Base-by-base conservation (phyloP, 2,329 filamentous ascomycete genomes). In the Arthroderma sp. region DNA sequence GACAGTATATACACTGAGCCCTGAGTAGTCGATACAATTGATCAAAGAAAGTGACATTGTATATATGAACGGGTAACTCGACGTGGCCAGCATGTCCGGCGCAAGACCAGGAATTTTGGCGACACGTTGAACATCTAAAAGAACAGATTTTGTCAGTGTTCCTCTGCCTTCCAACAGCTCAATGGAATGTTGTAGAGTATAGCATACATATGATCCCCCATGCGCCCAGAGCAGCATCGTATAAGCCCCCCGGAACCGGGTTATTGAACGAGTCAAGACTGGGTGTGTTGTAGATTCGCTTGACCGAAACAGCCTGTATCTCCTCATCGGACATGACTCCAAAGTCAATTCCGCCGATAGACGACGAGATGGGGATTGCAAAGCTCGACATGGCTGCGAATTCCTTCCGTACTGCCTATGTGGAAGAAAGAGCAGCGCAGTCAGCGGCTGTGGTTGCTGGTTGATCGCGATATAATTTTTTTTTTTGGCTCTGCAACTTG, bases 21-120 rank as follows among this genome's bases (percentile, higher is more conserved):
- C 90, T 84, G 19, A 98, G 79, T 49, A 98, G 78, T 47, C 88
- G 85, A 62, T 94, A 81, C 55, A 91, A 81, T 70, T 96, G 91
- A 68, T 96, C 91, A 78, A 98, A 86, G 68, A 96, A 97, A 1
- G 90, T 87, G n/a, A 91, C 88, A 71, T 98, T 91, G 70, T 97
- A 98, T 55, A 96, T 88, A 51, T 88, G 88, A 11, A 91, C 86
- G 13, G 93, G 91, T 11, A 98, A 83, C 66, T 96, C 89, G 70
- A 98, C 95, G 69, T 98, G 93, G 56, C 93, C 94, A 59, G 87
- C 82, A 75, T 98, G 94, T 58, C 94, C 94, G 5, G 91, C 89
- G 70, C 94, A 98, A 65, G 82, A 82, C 67, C 84, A 81, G 61
- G 84, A 85, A 67, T 85, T 87, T 63, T 95, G 80, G 64, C 91